These are phyloP conservation scores for Aspergillus sp. DNA, from an alignment of 2,329 filamentous ascomycete species.

Conservation along the genomic window DNA sequence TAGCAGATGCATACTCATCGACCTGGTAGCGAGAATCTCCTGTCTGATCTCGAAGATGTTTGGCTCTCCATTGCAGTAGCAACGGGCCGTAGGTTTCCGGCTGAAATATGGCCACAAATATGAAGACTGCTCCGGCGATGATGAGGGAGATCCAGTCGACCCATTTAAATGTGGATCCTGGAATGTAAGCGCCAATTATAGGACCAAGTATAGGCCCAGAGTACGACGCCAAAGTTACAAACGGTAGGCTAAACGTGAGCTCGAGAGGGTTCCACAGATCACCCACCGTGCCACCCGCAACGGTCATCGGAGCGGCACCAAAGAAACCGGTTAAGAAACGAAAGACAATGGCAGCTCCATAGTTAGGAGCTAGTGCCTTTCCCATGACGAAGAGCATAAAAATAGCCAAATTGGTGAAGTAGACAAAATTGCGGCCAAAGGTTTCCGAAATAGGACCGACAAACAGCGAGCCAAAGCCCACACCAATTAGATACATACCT, in stretches of 20 bases:
- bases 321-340: conserved; percentile 1
- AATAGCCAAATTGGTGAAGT: background rate
- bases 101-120: background rate
- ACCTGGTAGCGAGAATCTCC: conserved; percentile 2
- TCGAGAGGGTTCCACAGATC: conserved; percentile 5
- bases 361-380: background rate
- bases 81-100: conserved; percentile 3
- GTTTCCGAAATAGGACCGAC: conserved; percentile 4
- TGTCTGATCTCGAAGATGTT: background rate
- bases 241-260: background rate
- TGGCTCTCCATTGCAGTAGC: background rate
- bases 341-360: conserved; percentile 1
- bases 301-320: background rate
- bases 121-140: background rate
- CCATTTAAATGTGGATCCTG: background rate
- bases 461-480: conserved; percentile 3
- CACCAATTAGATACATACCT: conserved; percentile 2
- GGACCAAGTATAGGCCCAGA: conserved; percentile 2
- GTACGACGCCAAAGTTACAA: background rate
- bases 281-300: conserved; percentile 1
- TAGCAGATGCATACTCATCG: background rate
- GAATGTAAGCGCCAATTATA: background rate
- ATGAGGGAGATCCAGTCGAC: conserved; percentile 2
- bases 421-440: conserved; percentile 1
- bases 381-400: conserved; percentile 5